Conservation (phyloP, 2,329 filamentous ascomycete species). For the Neonectria ditissima region DNA sequence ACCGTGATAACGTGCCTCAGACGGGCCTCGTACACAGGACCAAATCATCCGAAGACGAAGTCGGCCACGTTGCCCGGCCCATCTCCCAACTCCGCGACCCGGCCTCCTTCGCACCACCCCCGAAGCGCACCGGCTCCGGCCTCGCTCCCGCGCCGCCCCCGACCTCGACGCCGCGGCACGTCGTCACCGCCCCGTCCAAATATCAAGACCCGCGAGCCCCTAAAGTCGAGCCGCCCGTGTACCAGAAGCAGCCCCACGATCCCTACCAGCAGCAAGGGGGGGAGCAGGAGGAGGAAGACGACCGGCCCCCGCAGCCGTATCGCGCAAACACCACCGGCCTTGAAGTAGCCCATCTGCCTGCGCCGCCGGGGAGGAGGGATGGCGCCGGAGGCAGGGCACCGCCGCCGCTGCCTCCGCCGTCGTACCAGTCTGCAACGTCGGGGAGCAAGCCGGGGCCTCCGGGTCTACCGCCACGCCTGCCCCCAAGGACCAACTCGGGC, state of each 20-base stretch:
- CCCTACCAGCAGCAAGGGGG: slow-evolving; percentile 26
- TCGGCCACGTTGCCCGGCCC: slow-evolving; percentile 65
- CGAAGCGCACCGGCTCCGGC: slow-evolving; percentile 66
- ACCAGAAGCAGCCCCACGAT: slow-evolving; percentile 26
- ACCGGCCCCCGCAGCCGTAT: slow-evolving; percentile 72
- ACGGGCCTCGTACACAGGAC: slow-evolving; percentile 60
- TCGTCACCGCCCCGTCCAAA: slow-evolving; percentile 48
- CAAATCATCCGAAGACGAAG: slow-evolving; percentile 45
- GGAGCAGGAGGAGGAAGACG: slow-evolving; percentile 45
- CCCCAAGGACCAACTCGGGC: slow-evolving; percentile 59
- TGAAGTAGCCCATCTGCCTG: slow-evolving; percentile 75
- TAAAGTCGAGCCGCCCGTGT: slow-evolving; percentile 27
- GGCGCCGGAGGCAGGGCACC: slow-evolving; percentile 51
- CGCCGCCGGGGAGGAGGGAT: slow-evolving; percentile 71
- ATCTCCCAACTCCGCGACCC: slow-evolving; percentile 81
- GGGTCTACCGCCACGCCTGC: slow-evolving; percentile 76
- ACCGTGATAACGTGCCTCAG: slow-evolving; percentile 43
- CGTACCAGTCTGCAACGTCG: slow-evolving; percentile 45
- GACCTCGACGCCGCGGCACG: slow-evolving; percentile 41
- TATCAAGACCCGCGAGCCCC: slow-evolving; percentile 48
- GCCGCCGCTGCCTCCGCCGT: slow-evolving; percentile 47
- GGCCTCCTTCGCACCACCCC: slow-evolving; percentile 81
- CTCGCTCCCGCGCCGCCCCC: slow-evolving; percentile 44
- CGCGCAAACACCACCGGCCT: slow-evolving; percentile 77
- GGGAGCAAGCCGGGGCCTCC: slow-evolving; percentile 56